A percentile compares a stretch with the other conserved stretches of the same genome.
Conservation (phyloP, 768 basidiomycete species). For the Cystofilobasidium macerans region DNA sequence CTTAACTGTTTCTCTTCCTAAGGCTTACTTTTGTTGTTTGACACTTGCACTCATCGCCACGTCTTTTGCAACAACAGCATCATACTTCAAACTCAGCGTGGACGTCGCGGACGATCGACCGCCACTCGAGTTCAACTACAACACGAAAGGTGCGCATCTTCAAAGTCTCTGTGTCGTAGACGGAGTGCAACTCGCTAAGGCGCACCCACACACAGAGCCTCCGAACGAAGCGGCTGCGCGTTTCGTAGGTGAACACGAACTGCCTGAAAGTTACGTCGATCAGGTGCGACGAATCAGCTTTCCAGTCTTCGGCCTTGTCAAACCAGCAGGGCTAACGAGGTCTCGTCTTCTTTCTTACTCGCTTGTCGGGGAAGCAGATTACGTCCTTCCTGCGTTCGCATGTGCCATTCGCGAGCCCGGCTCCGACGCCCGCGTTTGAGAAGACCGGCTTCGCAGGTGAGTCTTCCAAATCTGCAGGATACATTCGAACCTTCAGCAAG, state of each 20-base stretch:
- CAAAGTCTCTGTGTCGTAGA: too few relatives aligned
- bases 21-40: not conserved
- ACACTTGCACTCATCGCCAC: too few relatives aligned
- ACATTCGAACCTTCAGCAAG: too few relatives aligned
- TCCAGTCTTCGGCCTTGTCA: not conserved
- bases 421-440: not conserved
- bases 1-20: not conserved
- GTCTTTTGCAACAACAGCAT: too few relatives aligned
- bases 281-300: conserved; percentile 28
- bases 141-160: conserved; percentile 26
- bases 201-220: not conserved
- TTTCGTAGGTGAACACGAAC: conserved; percentile 31
- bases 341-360: too few relatives aligned
- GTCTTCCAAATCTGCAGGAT: not conserved
- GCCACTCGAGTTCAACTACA: conserved; percentile 30
- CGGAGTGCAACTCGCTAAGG: too few relatives aligned
- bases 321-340: too few relatives aligned
- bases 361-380: not conserved
- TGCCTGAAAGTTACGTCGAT: conserved; percentile 33
- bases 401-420: not conserved
- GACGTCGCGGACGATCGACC: conserved; percentile 33
- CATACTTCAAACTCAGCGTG: conserved; percentile 31
- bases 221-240: conserved; percentile 26
- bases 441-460: not conserved
- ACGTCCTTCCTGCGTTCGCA: not conserved